Conservation (phyloP, 2,329 filamentous ascomycete genomes). For the Colletotrichum lentis region DNA sequence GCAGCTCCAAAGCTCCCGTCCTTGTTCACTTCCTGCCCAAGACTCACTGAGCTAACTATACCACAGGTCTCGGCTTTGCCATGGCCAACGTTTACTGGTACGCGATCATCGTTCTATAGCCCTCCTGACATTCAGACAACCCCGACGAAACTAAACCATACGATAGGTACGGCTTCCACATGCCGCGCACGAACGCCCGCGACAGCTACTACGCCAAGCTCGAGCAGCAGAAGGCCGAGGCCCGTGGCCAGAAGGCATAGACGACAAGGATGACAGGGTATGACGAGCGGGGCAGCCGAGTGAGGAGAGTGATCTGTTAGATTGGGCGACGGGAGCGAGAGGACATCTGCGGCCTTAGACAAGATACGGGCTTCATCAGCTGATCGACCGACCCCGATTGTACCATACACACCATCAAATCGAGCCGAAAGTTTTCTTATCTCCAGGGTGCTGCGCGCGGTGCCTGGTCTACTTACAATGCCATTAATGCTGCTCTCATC, state of each 20-base stretch:
- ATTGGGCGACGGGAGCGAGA: slow-evolving; percentile 21
- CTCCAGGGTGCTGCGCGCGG: neutral
- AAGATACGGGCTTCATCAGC: slow-evolving; percentile 32
- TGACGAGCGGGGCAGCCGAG: neutral
- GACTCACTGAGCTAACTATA: slow-evolving; percentile 46
- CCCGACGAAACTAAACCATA: slow-evolving; percentile 11
- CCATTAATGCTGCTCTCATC: neutral
- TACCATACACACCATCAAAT: slow-evolving; percentile 38
- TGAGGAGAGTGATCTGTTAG: slow-evolving; percentile 12
- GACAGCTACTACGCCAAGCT: slow-evolving; percentile 67
- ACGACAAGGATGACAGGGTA: neutral
- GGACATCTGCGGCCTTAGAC: slow-evolving; percentile 29
- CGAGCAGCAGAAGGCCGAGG: slow-evolving; percentile 62
- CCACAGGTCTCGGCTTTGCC: slow-evolving; percentile 60
- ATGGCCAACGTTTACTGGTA: slow-evolving; percentile 68
- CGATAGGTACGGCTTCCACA: slow-evolving; percentile 69
- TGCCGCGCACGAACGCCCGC: slow-evolving; percentile 66
- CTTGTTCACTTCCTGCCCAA: neutral
- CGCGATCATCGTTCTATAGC: slow-evolving; percentile 40
- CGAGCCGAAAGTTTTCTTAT: slow-evolving; percentile 18
- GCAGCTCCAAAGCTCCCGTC: neutral
- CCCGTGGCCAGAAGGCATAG: slow-evolving; percentile 43
- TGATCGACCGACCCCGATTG: slow-evolving; percentile 34
- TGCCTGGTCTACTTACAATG: neutral
- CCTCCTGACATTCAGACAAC: slow-evolving; percentile 1